Percentiles rank a stretch among this genome's conserved stretches.
Conservation (phyloP, 371 early-diverging fungal species). For the Mortierella sp. region DNA sequence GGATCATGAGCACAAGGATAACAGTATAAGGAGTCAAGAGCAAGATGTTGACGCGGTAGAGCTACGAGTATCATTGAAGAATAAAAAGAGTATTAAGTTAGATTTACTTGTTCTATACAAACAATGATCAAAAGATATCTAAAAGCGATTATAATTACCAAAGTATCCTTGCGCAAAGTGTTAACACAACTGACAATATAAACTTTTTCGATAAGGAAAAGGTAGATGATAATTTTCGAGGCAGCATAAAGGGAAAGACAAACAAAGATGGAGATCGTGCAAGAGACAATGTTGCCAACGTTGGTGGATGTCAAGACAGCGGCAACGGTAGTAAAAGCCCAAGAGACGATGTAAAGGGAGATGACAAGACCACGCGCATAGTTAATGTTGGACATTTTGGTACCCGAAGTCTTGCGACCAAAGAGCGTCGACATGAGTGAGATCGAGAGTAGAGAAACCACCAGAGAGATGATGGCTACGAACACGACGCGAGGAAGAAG, state of each 20-base stretch:
- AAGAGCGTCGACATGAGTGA: conserved; percentile 47
- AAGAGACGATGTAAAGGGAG: conserved; percentile 43
- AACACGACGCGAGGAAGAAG: not conserved
- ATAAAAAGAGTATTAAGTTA: conserved; percentile 23
- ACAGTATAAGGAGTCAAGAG: conserved; percentile 60
- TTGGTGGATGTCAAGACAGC: conserved; percentile 49
- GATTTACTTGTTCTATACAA: not conserved
- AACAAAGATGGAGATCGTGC: conserved; percentile 42
- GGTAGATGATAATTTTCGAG: conserved; percentile 44
- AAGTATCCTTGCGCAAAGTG: conserved; percentile 26
- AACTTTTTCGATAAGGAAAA: conserved; percentile 47
- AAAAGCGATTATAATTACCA: conserved; percentile 6
- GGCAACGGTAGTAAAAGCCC: conserved; percentile 46
- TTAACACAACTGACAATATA: conserved; percentile 35
- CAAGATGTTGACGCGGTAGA: conserved; percentile 60
- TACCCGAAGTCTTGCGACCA: conserved; percentile 43
- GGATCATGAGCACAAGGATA: conserved; percentile 59
- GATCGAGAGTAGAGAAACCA: conserved; percentile 42
- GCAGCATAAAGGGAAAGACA: conserved; percentile 43
- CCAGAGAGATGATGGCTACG: conserved; percentile 30
- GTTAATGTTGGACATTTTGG: conserved; percentile 34
- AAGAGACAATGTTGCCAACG: conserved; percentile 37
- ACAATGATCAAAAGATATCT: not conserved
- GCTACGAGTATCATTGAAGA: not conserved
- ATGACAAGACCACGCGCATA: conserved; percentile 46